phyloP scores from a whole-genome alignment of 176 grass and related monocot genomes.

The Hordeum marinum region DNA sequence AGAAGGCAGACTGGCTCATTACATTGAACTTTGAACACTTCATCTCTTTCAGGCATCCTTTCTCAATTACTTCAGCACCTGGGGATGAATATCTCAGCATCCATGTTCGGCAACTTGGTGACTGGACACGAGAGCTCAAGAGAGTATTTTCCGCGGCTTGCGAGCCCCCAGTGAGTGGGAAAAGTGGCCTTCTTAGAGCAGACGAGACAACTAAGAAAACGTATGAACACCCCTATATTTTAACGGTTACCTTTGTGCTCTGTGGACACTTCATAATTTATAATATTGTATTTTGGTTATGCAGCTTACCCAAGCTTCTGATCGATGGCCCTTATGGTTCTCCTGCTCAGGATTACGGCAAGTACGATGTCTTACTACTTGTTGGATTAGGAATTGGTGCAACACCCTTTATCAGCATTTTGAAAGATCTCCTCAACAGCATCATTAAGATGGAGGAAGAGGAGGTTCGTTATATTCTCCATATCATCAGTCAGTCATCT shows the following conservation, averaged over 20 bases:
- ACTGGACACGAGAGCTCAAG: conserved; percentile 93
- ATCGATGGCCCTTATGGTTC: conserved; percentile 97
- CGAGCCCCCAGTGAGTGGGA: conserved; percentile 77
- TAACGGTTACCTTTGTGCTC: neutral
- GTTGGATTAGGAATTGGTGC: conserved; percentile 98
- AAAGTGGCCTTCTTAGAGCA: conserved; percentile 91
- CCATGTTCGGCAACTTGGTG: conserved; percentile 93
- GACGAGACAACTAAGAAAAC: conserved; percentile 90
- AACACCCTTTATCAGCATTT: conserved; percentile 97
- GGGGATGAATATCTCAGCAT: conserved; percentile 91
- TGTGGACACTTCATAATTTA: conserved; percentile 13
- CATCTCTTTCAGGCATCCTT: conserved; percentile 74
- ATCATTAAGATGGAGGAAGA: conserved; percentile 93
- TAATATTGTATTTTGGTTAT: conserved; percentile 15
- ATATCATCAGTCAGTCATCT: neutral
- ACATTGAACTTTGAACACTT: conserved; percentile 8
- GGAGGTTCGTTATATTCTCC: conserved; percentile 43
- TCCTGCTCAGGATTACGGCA: conserved; percentile 92
- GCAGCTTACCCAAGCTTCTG: conserved; percentile 94
- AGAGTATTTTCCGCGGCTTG: conserved; percentile 86
- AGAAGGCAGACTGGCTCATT: neutral
- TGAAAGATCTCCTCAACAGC: conserved; percentile 97
- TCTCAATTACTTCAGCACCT: conserved; percentile 97
- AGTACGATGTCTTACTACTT: conserved; percentile 95
- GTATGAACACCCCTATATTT: conserved; percentile 39